Conservation (phyloP, 1,284 basidiomycete species). For the Fomitiporia mediterranea region DNA sequence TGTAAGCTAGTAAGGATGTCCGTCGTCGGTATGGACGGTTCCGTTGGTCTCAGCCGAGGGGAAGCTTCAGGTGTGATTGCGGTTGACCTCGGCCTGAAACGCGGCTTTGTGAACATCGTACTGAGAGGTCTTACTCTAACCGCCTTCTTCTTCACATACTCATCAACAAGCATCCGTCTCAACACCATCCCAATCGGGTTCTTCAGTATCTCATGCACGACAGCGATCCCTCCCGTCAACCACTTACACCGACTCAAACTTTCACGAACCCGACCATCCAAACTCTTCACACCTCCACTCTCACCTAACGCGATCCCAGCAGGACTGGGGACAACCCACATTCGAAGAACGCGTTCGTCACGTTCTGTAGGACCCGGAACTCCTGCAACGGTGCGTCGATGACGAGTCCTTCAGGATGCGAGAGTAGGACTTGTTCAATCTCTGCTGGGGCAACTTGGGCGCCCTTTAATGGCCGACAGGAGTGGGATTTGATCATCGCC, state of each 20-base stretch:
- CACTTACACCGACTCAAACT: slow-evolving; percentile 68
- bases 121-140: slow-evolving; percentile 44
- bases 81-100: slow-evolving; percentile 34
- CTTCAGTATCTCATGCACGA: slow-evolving; percentile 68
- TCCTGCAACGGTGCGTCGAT: slow-evolving; percentile 25
- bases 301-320: slow-evolving; percentile 45
- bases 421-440: slow-evolving; percentile 24
- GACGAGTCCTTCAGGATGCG: slow-evolving; percentile 23
- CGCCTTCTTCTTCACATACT: slow-evolving; percentile 37
- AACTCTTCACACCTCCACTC: slow-evolving; percentile 36
- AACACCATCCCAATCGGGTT: slow-evolving; percentile 65
- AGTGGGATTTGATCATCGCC: no score
- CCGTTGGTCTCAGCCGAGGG: slow-evolving; percentile 35
- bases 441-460: slow-evolving; percentile 28
- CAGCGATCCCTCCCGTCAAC: slow-evolving; percentile 61
- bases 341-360: slow-evolving; percentile 51
- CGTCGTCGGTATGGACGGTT: slow-evolving; percentile 20
- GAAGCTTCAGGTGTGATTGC: slow-evolving; percentile 50
- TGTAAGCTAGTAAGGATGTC: slow-evolving; percentile 27
- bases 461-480: no score
- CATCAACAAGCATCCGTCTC: slow-evolving; percentile 52
- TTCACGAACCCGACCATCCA: slow-evolving; percentile 57
- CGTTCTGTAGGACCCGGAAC: slow-evolving; percentile 17
- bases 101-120: slow-evolving; percentile 42
- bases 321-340: slow-evolving; percentile 65